Conservation (phyloP, 495 filamentous ascomycete genomes). For the Penicillium salamii region DNA sequence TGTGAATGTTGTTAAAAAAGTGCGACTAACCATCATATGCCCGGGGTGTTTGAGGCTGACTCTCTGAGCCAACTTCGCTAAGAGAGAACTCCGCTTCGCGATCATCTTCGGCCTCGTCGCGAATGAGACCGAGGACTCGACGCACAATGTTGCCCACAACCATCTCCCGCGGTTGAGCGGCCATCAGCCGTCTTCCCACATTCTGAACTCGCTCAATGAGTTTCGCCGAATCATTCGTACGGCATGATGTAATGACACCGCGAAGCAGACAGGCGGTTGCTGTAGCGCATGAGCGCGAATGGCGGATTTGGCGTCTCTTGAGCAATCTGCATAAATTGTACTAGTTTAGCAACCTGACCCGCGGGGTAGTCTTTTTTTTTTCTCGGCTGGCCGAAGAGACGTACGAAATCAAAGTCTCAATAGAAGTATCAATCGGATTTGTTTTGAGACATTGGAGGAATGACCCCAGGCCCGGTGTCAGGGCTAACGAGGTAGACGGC, state of each 20-base stretch:
- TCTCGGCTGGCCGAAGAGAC: slow-evolving; percentile 19
- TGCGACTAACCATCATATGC: slow-evolving; percentile 33
- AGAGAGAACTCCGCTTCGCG: slow-evolving; percentile 63
- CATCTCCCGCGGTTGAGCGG: slow-evolving; percentile 83
- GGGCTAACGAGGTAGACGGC: slow-evolving; percentile 44
- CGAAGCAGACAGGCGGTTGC: slow-evolving; percentile 86
- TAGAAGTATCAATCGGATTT: slow-evolving; percentile 70
- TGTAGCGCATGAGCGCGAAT: slow-evolving; percentile 81
- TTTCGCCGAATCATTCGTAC: slow-evolving; percentile 67
- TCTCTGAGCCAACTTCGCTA: slow-evolving; percentile 48
- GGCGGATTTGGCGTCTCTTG: slow-evolving; percentile 83
- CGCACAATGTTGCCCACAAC: slow-evolving; percentile 92
- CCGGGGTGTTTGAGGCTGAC: slow-evolving; percentile 49
- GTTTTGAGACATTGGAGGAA: slow-evolving; percentile 75
- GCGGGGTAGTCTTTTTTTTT: background rate
- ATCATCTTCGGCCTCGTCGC: slow-evolving; percentile 85
- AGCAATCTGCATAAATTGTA: slow-evolving; percentile 58
- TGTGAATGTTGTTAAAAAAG: slow-evolving; percentile 12
- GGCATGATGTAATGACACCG: slow-evolving; percentile 68
- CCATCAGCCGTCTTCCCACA: slow-evolving; percentile 68
- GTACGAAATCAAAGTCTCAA: slow-evolving; percentile 78
- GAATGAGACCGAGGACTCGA: slow-evolving; percentile 82
- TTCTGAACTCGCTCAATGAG: slow-evolving; percentile 74
- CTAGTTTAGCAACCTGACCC: slow-evolving; percentile 15
- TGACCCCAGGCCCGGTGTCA: slow-evolving; percentile 68